phyloP scores from a whole-genome alignment of 2,329 filamentous ascomycete species.

The Fusarium mundagurra region DNA sequence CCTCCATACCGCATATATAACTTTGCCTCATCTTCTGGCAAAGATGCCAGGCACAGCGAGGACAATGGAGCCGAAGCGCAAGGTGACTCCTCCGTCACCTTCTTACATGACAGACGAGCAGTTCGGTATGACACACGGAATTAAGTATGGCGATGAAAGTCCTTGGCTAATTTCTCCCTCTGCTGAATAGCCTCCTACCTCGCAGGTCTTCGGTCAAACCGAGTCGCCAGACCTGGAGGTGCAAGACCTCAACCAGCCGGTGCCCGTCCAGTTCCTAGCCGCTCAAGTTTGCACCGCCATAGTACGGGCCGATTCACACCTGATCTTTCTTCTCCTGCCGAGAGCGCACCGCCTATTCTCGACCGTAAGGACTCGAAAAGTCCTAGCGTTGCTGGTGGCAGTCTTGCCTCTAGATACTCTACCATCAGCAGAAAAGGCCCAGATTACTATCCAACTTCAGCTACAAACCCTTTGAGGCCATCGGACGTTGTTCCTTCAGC shows the following conservation, averaged over 20 bases:
- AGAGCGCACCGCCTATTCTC: constrained; percentile 36
- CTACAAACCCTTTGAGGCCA: constrained; percentile 60
- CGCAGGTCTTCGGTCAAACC: constrained; percentile 74
- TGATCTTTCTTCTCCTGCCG: constrained; percentile 44
- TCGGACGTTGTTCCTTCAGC: constrained; percentile 71
- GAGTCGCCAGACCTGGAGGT: constrained; percentile 74
- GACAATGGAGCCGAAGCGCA: constrained; percentile 53
- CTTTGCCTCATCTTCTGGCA: constrained; percentile 23
- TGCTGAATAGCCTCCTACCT: constrained; percentile 71
- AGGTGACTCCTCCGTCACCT: constrained; percentile 69
- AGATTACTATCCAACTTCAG: constrained; percentile 62
- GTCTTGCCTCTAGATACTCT: constrained; percentile 62
- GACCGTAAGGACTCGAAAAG: constrained; percentile 44
- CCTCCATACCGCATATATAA: constrained; percentile 22
- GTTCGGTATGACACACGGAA: constrained; percentile 61
- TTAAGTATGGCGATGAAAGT: constrained; percentile 1
- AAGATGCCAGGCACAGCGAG: constrained; percentile 48
- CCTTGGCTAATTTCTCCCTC: constrained; percentile 32
- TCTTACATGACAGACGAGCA: constrained; percentile 74
- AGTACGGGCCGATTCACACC: constrained; percentile 46
- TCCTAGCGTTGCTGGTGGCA: constrained; percentile 56
- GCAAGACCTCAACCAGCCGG: constrained; percentile 69
- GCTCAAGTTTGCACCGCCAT: constrained; percentile 40
- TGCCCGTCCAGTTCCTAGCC: constrained; percentile 46
- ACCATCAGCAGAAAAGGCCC: constrained; percentile 55